Base-by-base conservation (phyloP, 495 filamentous ascomycete species). In the Clohesyomyces aquaticus region DNA sequence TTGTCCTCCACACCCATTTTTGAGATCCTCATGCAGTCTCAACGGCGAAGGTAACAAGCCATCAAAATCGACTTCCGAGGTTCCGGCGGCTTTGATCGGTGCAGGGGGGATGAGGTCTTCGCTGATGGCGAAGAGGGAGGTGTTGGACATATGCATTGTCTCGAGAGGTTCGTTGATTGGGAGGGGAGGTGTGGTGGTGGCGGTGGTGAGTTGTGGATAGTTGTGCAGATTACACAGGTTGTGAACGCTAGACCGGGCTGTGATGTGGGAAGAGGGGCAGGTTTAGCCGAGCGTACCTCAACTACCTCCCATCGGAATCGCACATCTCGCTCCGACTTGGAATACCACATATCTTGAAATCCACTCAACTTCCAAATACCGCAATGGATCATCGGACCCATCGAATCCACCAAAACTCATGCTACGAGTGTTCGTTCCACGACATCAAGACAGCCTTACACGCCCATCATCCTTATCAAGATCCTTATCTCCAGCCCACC, bases 1-100 rank as follows among this genome's bases (percentile, higher is more conserved):
- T 71, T 91, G 88, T 1, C 94, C 94, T 16, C 94, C 94, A 74
- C 93, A 97, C 67, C 93, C 93, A 68, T 90, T 83, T 54, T 80
- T 83, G 14, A 96, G 80, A 70, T 98, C 91, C 73, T 96, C 91
- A 67, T 89, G 88, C 12, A 98, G 83, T 53, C 83, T 79, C 41
- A 98, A 77, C 8, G 91, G 88, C 26, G 80, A 70, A 16, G 76
- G 72, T 16, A 97, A 79, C 23, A 94, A 82, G 14, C 89, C 89
- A 43, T 87, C 83, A 66, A 98, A 95, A 46, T 87, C 81, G 27
- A 91, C 76, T 19, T 74, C 75, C 2, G 82, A 86, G 28, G 83
- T 86, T 16, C 80, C 80, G 8, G 91, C 83, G n/a, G 79, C 57
- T 72, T 88, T 89, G 76, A 83, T 81, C 26, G 73, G 76, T 4